phyloP scores from a whole-genome alignment of 768 basidiomycete genomes.

The Leucocoprinus sp. region DNA sequence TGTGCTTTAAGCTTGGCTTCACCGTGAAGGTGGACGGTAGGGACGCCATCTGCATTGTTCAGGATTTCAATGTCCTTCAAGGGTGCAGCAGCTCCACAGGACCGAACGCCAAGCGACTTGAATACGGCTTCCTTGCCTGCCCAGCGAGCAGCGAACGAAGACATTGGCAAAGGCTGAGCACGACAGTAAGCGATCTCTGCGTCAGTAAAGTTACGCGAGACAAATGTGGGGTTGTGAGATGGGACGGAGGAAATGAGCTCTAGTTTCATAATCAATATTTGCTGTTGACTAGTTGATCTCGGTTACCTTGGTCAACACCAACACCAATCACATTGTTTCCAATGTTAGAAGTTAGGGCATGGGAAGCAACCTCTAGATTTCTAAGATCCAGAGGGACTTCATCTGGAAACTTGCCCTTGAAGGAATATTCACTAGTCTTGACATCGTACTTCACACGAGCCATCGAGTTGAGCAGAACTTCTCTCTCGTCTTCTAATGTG shows the following conservation, averaged over 20 bases:
- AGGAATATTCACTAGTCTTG: constrained; percentile 84
- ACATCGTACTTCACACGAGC: constrained; percentile 75
- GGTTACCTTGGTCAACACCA: constrained; percentile 80
- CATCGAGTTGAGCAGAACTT: constrained; percentile 86
- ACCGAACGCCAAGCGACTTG: constrained; percentile 87
- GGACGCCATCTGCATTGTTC: constrained; percentile 69
- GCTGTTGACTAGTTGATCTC: too few species aligned
- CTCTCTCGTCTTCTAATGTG: constrained; percentile 72
- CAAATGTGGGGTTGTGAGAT: constrained; percentile 79
- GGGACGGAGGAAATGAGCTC: constrained; percentile 92
- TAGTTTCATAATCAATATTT: too few species aligned
- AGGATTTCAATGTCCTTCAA: constrained; percentile 98
- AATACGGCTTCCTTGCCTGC: constrained; percentile 96
- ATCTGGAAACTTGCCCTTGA: constrained; percentile 54
- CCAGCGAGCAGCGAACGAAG: constrained; percentile 97
- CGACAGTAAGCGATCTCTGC: constrained; percentile 82
- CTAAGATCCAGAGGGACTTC: constrained; percentile 46
- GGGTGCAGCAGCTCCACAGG: constrained; percentile 88
- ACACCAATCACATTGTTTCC: constrained; percentile 55
- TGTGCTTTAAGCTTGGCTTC: constrained; percentile 71
- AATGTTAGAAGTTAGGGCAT: constrained; percentile 36
- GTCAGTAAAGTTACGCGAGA: constrained; percentile 88
- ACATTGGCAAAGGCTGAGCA: constrained; percentile 74
- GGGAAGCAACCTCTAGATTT: constrained; percentile 60
- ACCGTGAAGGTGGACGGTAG: constrained; percentile 68